A percentile compares a stretch with the other conserved stretches of the same genome.
Evolutionary conservation across 1,284 basidiomycete genomes (phyloP).

Genomic region (Moesziomyces sp.): DNA sequence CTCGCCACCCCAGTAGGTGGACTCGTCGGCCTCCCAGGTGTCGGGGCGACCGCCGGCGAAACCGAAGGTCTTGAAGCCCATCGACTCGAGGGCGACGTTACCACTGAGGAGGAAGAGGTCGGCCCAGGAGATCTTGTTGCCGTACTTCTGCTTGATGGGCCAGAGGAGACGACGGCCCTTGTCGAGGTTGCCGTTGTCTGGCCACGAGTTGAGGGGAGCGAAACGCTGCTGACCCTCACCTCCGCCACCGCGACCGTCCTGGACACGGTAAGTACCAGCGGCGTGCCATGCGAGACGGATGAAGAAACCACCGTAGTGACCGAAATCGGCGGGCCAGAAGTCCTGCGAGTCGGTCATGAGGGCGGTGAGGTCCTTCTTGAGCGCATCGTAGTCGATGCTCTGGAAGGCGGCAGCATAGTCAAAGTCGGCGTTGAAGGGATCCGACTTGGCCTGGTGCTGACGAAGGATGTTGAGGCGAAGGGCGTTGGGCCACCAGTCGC

Average conservation of each 20-base stretch:
- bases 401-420: conserved; percentile 39
- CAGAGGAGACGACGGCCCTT: conserved; percentile 46
- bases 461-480: conserved; percentile 39
- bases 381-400: conserved; percentile 40
- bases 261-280: conserved; percentile 46
- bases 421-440: conserved; percentile 34
- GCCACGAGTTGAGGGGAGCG: conserved; percentile 47
- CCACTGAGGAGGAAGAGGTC: conserved; percentile 33
- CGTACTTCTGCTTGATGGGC: conserved; percentile 50
- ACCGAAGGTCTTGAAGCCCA: conserved; percentile 48
- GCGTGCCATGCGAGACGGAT: conserved; percentile 43
- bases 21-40: conserved; percentile 48
- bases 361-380: conserved; percentile 37
- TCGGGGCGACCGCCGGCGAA: conserved; percentile 41
- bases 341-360: conserved; percentile 46
- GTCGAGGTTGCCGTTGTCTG: conserved; percentile 45
- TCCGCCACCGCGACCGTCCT: conserved; percentile 43
- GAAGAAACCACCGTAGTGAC: conserved; percentile 47
- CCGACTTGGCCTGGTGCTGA: conserved; percentile 36
- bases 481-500: conserved; percentile 43
- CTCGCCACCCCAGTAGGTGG: conserved; percentile 48
- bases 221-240: conserved; percentile 45
- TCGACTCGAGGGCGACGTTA: conserved; percentile 45
- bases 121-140: conserved; percentile 46
- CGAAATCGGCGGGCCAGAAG: conserved; percentile 45